These are phyloP conservation scores for Elongisporangium undulatum DNA, from an alignment of 352 stramenopile genomes.

Conservation along the genomic window DNA sequence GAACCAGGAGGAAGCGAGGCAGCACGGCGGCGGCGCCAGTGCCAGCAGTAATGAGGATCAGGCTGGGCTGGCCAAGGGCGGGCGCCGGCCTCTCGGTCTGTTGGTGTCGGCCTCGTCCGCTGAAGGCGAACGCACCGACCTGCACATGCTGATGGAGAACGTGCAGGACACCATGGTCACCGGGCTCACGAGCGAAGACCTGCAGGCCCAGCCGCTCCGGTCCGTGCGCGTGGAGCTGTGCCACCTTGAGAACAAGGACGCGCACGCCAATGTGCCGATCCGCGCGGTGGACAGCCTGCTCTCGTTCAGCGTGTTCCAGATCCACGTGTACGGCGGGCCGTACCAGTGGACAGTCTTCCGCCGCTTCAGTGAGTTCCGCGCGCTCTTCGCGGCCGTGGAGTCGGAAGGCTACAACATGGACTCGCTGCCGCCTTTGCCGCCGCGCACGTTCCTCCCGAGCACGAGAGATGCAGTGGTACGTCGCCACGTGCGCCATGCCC, in stretches of 20 bases:
- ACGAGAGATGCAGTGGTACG: slow-evolving; percentile 52
- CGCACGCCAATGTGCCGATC: slow-evolving; percentile 68
- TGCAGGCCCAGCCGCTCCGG: slow-evolving; percentile 68
- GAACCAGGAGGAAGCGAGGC: slow-evolving; percentile 55
- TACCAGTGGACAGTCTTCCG: slow-evolving; percentile 86
- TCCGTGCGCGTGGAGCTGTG: slow-evolving; percentile 81
- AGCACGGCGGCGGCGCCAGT: background rate
- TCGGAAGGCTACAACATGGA: slow-evolving; percentile 40
- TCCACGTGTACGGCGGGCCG: slow-evolving; percentile 77
- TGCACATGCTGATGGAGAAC: slow-evolving; percentile 79
- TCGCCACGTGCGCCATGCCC: slow-evolving; percentile 1
- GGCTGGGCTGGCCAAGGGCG: slow-evolving; percentile 1
- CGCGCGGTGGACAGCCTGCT: slow-evolving; percentile 67
- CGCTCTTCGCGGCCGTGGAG: slow-evolving; percentile 45
- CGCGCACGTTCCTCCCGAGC: slow-evolving; percentile 71
- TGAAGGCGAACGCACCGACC: slow-evolving; percentile 64
- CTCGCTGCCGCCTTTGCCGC: slow-evolving; percentile 54
- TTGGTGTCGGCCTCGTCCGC: slow-evolving; percentile 6
- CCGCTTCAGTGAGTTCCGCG: slow-evolving; percentile 82
- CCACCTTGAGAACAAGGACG: slow-evolving; percentile 85
- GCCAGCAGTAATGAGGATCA: slow-evolving; percentile 11
- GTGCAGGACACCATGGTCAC: slow-evolving; percentile 76
- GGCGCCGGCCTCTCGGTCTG: slow-evolving; percentile 12
- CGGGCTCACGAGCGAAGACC: slow-evolving; percentile 61
- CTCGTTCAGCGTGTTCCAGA: slow-evolving; percentile 82